These are phyloP conservation scores for Flaveria trinervia DNA, from an alignment of 129 eudicot genomes.

Conservation along the genomic window DNA sequence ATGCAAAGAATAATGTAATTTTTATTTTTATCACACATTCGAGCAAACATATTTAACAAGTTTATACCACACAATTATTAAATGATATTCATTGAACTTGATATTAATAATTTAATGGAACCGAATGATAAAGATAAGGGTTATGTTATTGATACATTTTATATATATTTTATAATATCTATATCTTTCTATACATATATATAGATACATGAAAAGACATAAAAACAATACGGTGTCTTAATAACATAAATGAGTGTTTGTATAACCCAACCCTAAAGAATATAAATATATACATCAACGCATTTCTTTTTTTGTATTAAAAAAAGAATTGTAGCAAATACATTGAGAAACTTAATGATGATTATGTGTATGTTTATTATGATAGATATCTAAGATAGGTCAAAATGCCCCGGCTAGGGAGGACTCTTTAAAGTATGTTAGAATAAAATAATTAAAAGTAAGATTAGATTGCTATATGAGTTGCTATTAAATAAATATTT, in stretches of 20 bases:
- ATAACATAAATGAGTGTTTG: no score
- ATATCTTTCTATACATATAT: no score
- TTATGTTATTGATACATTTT: no score
- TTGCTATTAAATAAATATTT: no score
- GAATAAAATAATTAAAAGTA: no score
- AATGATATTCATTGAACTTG: background rate
- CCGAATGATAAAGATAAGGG: background rate
- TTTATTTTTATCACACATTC: no score
- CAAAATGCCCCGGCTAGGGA: conserved; percentile 16
- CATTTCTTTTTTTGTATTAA: background rate
- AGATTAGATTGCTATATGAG: no score
- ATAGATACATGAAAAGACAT: no score
- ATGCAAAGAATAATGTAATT: no score
- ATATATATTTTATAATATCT: no score
- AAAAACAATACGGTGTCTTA: no score
- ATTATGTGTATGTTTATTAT: background rate
- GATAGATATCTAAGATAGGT: background rate
- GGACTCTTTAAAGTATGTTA: background rate
- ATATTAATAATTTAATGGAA: background rate
- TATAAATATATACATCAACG: background rate
- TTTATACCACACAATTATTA: background rate
- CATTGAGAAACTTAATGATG: background rate
- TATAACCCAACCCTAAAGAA: background rate
- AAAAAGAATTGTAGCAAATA: background rate
- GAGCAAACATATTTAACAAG: no score